phyloP scores from a whole-genome alignment of 192 early-diverging fungal genomes.

The Spinellus fusiger region DNA sequence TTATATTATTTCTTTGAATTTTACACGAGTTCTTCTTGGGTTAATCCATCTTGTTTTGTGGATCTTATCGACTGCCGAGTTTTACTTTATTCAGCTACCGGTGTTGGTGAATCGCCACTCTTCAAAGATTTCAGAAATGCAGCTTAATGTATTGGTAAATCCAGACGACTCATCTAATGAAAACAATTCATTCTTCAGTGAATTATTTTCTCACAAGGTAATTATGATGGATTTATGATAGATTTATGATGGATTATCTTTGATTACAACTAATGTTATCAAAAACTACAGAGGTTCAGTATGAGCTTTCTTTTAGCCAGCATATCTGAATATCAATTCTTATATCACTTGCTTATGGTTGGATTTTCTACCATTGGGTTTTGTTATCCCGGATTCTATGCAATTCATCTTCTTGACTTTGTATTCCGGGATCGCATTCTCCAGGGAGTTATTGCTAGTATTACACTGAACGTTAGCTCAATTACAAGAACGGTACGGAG shows the following conservation, averaged over 20 bases:
- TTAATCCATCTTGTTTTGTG: constrained; percentile 4
- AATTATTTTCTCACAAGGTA: constrained; percentile 5
- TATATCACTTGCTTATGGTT: constrained; percentile 19
- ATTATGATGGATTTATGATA: not conserved
- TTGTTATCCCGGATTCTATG: constrained; percentile 14
- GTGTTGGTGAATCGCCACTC: constrained; percentile 8
- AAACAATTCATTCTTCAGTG: not conserved
- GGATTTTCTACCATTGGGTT: constrained; percentile 5
- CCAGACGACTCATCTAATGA: not conserved
- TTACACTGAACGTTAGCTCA: constrained; percentile 18
- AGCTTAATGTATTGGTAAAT: not conserved
- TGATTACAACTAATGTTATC: not conserved
- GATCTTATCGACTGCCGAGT: constrained; percentile 14
- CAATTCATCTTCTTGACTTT: constrained; percentile 18
- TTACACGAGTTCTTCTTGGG: not conserved
- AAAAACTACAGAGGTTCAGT: not conserved
- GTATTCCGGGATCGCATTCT: constrained; percentile 18
- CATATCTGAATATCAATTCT: constrained; percentile 3
- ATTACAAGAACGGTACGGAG: constrained; percentile 15
- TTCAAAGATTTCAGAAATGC: not conserved
- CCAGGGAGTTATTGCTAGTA: constrained; percentile 22
- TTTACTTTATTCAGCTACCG: constrained; percentile 22
- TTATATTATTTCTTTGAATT: not conserved
- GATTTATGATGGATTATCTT: not conserved
- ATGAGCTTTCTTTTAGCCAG: constrained; percentile 1